These are phyloP conservation scores for Leishmania guyanensis DNA, from an alignment of 208 protist genomes.

Conservation along the genomic window DNA sequence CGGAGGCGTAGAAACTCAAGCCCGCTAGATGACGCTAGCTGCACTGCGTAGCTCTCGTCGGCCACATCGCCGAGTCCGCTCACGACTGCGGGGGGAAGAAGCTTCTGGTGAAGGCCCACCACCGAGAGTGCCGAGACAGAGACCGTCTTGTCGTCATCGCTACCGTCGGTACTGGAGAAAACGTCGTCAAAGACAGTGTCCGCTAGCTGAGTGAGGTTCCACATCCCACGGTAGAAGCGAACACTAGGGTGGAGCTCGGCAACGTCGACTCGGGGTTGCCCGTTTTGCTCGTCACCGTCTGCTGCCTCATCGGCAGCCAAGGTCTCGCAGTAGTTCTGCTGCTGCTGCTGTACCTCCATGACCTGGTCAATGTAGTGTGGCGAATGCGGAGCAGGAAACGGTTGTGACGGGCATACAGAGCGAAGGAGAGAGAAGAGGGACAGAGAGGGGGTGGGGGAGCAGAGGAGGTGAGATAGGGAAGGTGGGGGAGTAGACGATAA, in stretches of 20 bases:
- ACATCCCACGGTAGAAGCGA: conserved; percentile 64
- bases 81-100: conserved; percentile 60
- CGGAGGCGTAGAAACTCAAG: conserved; percentile 69
- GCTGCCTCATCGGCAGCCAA: background rate
- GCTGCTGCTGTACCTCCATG: conserved; percentile 5
- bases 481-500: background rate
- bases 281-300: background rate
- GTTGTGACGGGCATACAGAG: background rate
- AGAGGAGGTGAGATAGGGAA: background rate
- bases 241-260: conserved; percentile 46
- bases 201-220: conserved; percentile 23
- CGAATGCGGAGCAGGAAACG: background rate
- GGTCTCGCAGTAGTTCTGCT: background rate
- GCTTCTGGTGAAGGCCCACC: conserved; percentile 66
- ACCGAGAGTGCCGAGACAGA: conserved; percentile 33
- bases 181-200: conserved; percentile 3
- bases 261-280: conserved; percentile 4
- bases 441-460: background rate
- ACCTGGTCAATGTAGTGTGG: background rate
- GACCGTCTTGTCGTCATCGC: background rate
- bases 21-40: conserved; percentile 58
- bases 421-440: background rate
- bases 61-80: conserved; percentile 35
- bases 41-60: conserved; percentile 67
- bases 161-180: background rate